Base-by-base conservation (phyloP, 2,329 filamentous ascomycete species). In the Emericellopsis cladophorae region DNA sequence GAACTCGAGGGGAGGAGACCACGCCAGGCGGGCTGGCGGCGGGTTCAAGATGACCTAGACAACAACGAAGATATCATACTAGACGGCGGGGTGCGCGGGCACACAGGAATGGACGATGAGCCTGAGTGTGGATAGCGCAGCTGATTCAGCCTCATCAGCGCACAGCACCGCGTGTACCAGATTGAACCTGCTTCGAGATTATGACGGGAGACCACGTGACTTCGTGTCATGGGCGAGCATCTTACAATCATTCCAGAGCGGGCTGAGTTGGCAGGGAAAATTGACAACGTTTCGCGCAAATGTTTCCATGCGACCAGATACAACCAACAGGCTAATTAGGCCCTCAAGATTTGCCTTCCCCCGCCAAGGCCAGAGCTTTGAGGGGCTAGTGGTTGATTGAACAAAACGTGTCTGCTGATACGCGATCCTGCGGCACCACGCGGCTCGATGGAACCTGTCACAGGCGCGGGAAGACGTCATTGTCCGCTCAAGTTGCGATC, bases 1-100 rank as follows among this genome's bases (percentile, higher is more conserved):
- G 60, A 60, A 36, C 49, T 48, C 11, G 49, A 51, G 31, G 52
- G 49, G n/a, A 61, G 70, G 15, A 60, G 63, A 29, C 59, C 67
- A 37, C 58, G 56, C 37, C 60, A 56, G 15, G 64, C 60, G 29
- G 61, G 64, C 36, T 81, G 76, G 76, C 62, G 74, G 40, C 65
- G 74, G 40, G 76, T 79, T 1, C 76, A 81, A 49, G 73, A 79
- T 49, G 72, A 79, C 46, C 51, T 71, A 15, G 62, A 72, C 11
- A 58, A 80, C 47, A 79, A 79, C 43, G 75, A 79, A 48, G 65
- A 55, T 0, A 59, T 79, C 8, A 78, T 79, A 37, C 55, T 79
- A 1, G 72, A 79, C 45, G 74, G 75, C 7, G 74, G 74, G 1
- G 54, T 67, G 1, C 64, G 68, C 37, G 73, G 70, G 5, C 57